Conservation (phyloP, 352 stramenopile species). For the Thalassiosira mediterranea region DNA sequence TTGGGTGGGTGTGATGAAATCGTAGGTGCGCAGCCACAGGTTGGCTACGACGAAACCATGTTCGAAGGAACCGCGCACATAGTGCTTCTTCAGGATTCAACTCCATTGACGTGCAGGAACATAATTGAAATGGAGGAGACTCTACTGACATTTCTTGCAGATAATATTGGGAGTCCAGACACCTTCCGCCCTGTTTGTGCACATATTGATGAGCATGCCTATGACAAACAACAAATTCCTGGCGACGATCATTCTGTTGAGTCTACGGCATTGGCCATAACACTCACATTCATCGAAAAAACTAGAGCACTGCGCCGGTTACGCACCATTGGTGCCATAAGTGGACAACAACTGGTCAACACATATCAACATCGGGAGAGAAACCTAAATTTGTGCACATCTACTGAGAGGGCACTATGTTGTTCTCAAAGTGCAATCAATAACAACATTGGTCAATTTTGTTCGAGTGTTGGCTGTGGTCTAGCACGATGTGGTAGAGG, state of each 20-base stretch:
- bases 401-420: constrained; percentile 1
- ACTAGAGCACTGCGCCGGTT: too few species aligned
- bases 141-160: constrained; percentile 5
- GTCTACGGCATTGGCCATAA: too few species aligned
- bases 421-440: constrained; percentile 12
- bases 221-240: constrained; percentile 2
- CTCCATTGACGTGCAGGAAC: too few species aligned
- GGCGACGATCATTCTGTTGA: too few species aligned
- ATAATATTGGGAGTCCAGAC: constrained; percentile 4
- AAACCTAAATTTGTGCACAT: not conserved
- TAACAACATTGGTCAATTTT: constrained; percentile 1
- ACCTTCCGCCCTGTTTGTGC: constrained; percentile 6
- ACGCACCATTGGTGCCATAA: too few species aligned
- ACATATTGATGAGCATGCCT: not conserved
- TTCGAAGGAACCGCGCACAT: too few species aligned
- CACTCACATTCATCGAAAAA: too few species aligned
- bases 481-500: not conserved
- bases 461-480: not conserved
- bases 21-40: too few species aligned
- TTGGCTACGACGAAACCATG: too few species aligned
- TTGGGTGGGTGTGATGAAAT: too few species aligned
- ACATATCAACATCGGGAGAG: not conserved
- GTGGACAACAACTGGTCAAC: not conserved
- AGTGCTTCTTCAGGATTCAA: too few species aligned
- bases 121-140: constrained; percentile 1